phyloP scores from a whole-genome alignment of 257 asterid species.

The Nicotiana attenuata region DNA sequence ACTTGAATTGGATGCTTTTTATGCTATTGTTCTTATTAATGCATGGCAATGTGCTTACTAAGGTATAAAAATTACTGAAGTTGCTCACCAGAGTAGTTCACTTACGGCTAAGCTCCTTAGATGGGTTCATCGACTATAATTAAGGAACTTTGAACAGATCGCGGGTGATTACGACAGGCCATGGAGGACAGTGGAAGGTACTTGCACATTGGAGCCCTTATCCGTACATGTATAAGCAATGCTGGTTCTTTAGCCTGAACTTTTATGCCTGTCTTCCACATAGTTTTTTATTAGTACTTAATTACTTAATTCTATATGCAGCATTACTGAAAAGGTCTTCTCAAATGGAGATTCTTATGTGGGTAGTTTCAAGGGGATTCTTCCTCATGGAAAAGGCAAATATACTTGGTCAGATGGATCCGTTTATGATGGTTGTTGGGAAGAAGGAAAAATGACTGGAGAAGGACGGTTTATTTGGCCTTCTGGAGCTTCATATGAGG shows the following conservation, averaged over 20 bases:
- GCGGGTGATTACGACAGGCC: background rate
- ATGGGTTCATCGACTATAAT: background rate
- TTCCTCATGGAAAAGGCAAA: constrained; percentile 77
- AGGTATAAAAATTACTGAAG: constrained; percentile 1
- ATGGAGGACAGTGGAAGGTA: constrained; percentile 10
- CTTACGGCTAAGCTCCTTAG: background rate
- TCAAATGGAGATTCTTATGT: constrained; percentile 68
- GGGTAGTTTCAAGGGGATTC: constrained; percentile 49
- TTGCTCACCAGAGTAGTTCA: constrained; percentile 3
- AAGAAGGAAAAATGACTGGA: constrained; percentile 85
- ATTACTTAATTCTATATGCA: constrained; percentile 17
- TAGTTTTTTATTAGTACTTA: background rate
- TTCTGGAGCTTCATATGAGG: constrained; percentile 73
- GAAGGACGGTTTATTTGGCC: constrained; percentile 81
- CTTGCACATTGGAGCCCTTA: background rate
- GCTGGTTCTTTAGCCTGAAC: background rate
- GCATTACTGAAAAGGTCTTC: constrained; percentile 51
- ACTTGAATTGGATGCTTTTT: background rate
- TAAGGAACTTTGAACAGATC: background rate
- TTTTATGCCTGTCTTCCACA: background rate
- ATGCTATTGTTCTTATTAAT: background rate
- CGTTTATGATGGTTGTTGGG: constrained; percentile 86
- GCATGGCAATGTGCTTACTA: background rate
- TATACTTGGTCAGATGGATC: constrained; percentile 91
- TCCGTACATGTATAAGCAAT: background rate